These are phyloP conservation scores for Solanum aculeatissimum DNA, from an alignment of 305 asterid genomes.

Conservation along the genomic window DNA sequence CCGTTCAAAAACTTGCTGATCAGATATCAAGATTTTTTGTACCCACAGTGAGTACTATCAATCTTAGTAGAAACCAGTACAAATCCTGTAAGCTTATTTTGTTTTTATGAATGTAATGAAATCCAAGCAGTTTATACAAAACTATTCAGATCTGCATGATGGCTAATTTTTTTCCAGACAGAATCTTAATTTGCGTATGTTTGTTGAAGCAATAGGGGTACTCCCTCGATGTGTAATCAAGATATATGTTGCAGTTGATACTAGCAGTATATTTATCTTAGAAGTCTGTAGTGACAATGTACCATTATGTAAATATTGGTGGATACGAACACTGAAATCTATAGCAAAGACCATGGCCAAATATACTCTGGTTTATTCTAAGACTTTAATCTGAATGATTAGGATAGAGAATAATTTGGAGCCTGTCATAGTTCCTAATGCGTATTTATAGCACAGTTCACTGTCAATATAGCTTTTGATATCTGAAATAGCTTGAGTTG, in stretches of 20 bases:
- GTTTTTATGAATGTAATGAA: background rate
- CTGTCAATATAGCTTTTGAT: background rate
- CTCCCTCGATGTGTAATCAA: background rate
- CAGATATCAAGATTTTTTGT: constrained; percentile 85
- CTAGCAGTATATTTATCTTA: background rate
- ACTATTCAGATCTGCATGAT: background rate
- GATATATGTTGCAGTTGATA: background rate
- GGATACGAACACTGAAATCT: background rate
- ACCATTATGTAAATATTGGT: background rate
- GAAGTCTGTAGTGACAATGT: background rate
- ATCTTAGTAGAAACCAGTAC: background rate
- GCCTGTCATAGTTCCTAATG: background rate
- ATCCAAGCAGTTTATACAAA: background rate
- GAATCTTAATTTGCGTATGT: background rate
- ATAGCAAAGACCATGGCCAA: background rate
- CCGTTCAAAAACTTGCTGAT: constrained; percentile 97
- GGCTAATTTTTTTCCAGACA: background rate
- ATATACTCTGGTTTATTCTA: background rate
- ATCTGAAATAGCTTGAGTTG: background rate
- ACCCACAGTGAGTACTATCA: constrained; percentile 57
- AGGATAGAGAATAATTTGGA: background rate
- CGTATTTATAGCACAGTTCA: background rate
- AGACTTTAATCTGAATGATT: background rate
- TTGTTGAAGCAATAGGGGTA: background rate
- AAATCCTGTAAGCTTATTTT: background rate